These are phyloP conservation scores for Lodderomyces parapsilosis DNA, from an alignment of 1,139 yeast genomes.

Conservation along the genomic window DNA sequence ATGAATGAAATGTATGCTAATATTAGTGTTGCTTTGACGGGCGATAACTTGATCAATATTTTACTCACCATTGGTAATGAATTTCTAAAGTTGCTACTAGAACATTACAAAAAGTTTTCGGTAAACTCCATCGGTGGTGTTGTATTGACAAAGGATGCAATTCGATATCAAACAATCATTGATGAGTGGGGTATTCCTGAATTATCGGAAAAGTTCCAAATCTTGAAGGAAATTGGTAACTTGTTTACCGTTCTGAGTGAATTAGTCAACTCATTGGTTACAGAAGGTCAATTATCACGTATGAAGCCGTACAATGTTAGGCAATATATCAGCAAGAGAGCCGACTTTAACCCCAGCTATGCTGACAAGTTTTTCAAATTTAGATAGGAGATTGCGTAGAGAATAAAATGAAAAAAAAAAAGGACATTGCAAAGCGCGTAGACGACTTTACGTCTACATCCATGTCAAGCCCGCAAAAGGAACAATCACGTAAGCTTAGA, in stretches of 20 bases:
- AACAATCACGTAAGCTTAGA: conserved; percentile 67
- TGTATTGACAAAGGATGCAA: conserved; percentile 80
- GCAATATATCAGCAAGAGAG: conserved; percentile 68
- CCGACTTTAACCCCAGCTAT: conserved; percentile 62
- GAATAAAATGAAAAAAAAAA: neutral
- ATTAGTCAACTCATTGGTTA: conserved; percentile 71
- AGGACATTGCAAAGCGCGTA: neutral
- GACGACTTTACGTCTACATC: too few species aligned
- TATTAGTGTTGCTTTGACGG: conserved; percentile 39
- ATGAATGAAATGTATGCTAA: conserved; percentile 44
- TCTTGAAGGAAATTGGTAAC: conserved; percentile 80
- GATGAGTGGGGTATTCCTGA: conserved; percentile 69
- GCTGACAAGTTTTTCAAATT: conserved; percentile 46
- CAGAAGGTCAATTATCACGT: conserved; percentile 75
- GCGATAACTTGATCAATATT: conserved; percentile 52
- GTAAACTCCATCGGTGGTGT: conserved; percentile 84
- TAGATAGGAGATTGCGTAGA: neutral
- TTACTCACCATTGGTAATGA: conserved; percentile 60
- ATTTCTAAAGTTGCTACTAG: conserved; percentile 59
- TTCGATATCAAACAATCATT: conserved; percentile 70
- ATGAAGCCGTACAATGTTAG: conserved; percentile 67
- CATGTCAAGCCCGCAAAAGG: neutral
- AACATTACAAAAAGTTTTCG: conserved; percentile 73
- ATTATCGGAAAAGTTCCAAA: conserved; percentile 65
- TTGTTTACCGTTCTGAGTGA: conserved; percentile 73